Evolutionary conservation across 1,284 basidiomycete genomes (phyloP).

Genomic region (Marasmius fiardii): DNA sequence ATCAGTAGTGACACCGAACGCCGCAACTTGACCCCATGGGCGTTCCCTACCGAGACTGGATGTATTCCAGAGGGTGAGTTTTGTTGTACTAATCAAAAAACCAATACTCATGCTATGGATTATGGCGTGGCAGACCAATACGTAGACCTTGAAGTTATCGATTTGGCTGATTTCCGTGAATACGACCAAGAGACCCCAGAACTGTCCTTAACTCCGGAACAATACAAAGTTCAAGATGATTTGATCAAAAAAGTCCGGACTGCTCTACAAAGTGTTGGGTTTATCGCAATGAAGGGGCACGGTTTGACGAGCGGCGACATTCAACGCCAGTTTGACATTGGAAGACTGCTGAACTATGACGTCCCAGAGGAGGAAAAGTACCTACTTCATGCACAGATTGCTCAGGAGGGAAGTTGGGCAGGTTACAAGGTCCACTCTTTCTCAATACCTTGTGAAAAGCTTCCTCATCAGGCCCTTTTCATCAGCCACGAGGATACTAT

Average conservation of each 20-base stretch:
- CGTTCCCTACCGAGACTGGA: conserved; percentile 2
- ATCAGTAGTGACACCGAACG: no score
- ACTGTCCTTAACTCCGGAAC: background rate
- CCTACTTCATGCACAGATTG: conserved; percentile 14
- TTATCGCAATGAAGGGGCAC: conserved; percentile 17
- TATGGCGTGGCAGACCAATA: conserved; percentile 8
- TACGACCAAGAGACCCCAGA: conserved; percentile 2
- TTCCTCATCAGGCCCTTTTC: conserved; percentile 2
- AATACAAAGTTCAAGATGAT: conserved; percentile 1
- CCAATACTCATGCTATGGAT: background rate
- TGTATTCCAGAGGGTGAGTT: conserved; percentile 7
- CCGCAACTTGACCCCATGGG: background rate
- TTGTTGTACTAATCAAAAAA: background rate
- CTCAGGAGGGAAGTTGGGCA: conserved; percentile 16
- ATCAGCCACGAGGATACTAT: conserved; percentile 17
- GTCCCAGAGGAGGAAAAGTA: conserved; percentile 16
- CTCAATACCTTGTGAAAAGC: background rate
- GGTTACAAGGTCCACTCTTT: conserved; percentile 16
- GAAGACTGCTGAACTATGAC: conserved; percentile 13
- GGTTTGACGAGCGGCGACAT: conserved; percentile 13
- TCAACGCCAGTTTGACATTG: conserved; percentile 16
- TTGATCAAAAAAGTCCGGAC: background rate
- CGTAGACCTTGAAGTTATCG: conserved; percentile 13
- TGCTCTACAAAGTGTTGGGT: conserved; percentile 7
- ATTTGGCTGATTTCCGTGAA: conserved; percentile 7